phyloP scores from a whole-genome alignment of 768 basidiomycete species.

The Trametes cinnabarina region DNA sequence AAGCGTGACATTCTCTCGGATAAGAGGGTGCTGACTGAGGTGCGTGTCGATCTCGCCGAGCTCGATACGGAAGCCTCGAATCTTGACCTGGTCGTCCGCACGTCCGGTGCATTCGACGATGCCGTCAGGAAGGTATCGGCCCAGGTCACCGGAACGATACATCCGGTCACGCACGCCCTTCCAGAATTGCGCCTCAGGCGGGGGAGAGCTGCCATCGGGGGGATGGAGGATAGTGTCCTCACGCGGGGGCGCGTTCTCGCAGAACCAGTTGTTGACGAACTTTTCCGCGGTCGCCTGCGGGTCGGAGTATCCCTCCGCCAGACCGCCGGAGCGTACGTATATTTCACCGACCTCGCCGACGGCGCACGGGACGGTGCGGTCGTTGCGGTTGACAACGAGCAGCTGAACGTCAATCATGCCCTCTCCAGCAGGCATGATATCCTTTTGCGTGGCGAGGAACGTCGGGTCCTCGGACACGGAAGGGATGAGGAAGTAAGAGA shows the following conservation, averaged over 20 bases:
- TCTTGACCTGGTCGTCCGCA: slow-evolving; percentile 98
- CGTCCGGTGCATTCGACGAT: slow-evolving; percentile 95
- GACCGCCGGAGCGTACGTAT: slow-evolving; percentile 92
- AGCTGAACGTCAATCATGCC: slow-evolving; percentile 99
- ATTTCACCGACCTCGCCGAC: slow-evolving; percentile 98
- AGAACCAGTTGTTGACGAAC: slow-evolving; percentile 95
- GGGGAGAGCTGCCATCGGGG: slow-evolving; percentile 44
- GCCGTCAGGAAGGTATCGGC: slow-evolving; percentile 89
- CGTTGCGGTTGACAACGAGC: slow-evolving; percentile 88
- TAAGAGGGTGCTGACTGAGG: slow-evolving; percentile 86
- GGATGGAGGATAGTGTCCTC: slow-evolving; percentile 75
- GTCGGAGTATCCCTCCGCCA: slow-evolving; percentile 95
- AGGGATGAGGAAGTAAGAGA: slow-evolving; percentile 94
- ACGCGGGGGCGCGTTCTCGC: slow-evolving; percentile 43
- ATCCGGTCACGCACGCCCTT: slow-evolving; percentile 94
- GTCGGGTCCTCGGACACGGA: slow-evolving; percentile 79
- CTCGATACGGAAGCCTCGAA: slow-evolving; percentile 98
- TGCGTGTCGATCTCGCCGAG: slow-evolving; percentile 97
- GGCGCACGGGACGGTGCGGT: slow-evolving; percentile 82
- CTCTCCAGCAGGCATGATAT: slow-evolving; percentile 95
- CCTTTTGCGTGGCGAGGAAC: slow-evolving; percentile 92
- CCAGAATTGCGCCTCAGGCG: slow-evolving; percentile 81
- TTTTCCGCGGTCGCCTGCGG: slow-evolving; percentile 80
- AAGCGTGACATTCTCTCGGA: slow-evolving; percentile 97
- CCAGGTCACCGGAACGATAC: slow-evolving; percentile 97